Base-by-base conservation (phyloP, 2,329 filamentous ascomycete species). In the Scytalidium sp. region DNA sequence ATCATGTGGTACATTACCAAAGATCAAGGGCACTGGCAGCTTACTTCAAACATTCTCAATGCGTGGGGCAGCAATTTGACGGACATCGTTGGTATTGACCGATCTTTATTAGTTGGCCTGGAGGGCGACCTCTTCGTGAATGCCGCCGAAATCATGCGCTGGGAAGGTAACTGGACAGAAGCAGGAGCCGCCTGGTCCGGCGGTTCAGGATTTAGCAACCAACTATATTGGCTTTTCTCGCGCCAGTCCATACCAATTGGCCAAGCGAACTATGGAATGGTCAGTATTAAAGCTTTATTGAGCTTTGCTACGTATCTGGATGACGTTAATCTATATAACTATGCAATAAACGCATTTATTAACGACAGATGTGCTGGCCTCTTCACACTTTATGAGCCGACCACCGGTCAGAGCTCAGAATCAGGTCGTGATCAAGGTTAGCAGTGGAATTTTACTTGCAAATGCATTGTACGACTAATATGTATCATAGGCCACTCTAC, bases 61-160 rank as follows among this genome's bases (percentile, higher is more conserved):
- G 62, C 59, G 0, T 70, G 66, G 66, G 67, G 68, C 2, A 56
- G 56, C 3, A 65, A 60, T 19, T 49, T 70, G 8, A 66, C 61
- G 4, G 56, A 61, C 45, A 63, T 70, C 39, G 60, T 68, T 32
- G 67, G 67, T 2, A 63, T 56, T 0, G 67, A 70, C 47, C 59
- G 56, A 1, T 68, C 68, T 1, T 63, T 73, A 2, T 52, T 72
- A 4, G 55, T 72, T 6, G 69, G 64, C 1, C 54, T 73, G 0
- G 69, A 73, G 8, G 70, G 71, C 1, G 65, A 67, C 19, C 36
- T 73, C 15, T 64, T 73, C 8, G 69, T 64, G 19, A 74, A 74
- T 27, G 70, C 70, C 0, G 71, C 69, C 1, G 71, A 73, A 56
- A 71, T 74, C 23, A 70, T 74, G 68, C 64, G 70, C 23, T 72